Percentiles rank a stretch among this genome's conserved stretches.
Conservation (phyloP, 2,329 filamentous ascomycete species). For the Neospermospora avenae region DNA sequence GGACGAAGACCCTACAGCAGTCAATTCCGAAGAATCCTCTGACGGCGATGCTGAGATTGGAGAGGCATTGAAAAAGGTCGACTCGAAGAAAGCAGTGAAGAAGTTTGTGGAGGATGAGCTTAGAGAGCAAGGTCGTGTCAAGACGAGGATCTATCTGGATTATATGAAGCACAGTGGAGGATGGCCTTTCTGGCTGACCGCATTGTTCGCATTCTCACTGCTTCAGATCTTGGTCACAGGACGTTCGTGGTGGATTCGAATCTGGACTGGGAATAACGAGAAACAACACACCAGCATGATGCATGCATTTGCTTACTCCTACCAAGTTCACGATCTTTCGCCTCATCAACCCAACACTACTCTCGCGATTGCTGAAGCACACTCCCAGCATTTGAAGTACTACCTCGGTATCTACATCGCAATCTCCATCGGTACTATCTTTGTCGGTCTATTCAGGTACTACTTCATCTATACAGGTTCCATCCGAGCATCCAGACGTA, state of each 20-base stretch:
- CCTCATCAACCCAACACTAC: slow-evolving; percentile 5
- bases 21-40: slow-evolving; percentile 53
- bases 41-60: slow-evolving; percentile 37
- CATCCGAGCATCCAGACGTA: slow-evolving; percentile 62
- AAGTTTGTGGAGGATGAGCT: slow-evolving; percentile 76
- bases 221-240: slow-evolving; percentile 54
- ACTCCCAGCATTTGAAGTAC: slow-evolving; percentile 46
- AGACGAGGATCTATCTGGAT: slow-evolving; percentile 60
- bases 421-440: slow-evolving; percentile 53
- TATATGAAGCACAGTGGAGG: slow-evolving; percentile 69
- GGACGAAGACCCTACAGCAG: slow-evolving; percentile 50
- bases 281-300: slow-evolving; percentile 29
- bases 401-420: slow-evolving; percentile 67
- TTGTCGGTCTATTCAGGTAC: slow-evolving; percentile 61
- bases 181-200: slow-evolving; percentile 54
- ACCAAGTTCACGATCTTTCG: slow-evolving; percentile 44
- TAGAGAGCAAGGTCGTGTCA: slow-evolving; percentile 68
- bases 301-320: slow-evolving; percentile 39
- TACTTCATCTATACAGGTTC: slow-evolving; percentile 62
- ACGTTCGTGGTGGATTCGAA: slow-evolving; percentile 60
- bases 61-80: slow-evolving; percentile 47
- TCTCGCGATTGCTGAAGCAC: background rate
- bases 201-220: slow-evolving; percentile 50
- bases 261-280: slow-evolving; percentile 54
- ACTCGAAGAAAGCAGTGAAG: slow-evolving; percentile 51